phyloP scores from a whole-genome alignment of 495 filamentous ascomycete species.

The Amphirosellinia nigrospora region DNA sequence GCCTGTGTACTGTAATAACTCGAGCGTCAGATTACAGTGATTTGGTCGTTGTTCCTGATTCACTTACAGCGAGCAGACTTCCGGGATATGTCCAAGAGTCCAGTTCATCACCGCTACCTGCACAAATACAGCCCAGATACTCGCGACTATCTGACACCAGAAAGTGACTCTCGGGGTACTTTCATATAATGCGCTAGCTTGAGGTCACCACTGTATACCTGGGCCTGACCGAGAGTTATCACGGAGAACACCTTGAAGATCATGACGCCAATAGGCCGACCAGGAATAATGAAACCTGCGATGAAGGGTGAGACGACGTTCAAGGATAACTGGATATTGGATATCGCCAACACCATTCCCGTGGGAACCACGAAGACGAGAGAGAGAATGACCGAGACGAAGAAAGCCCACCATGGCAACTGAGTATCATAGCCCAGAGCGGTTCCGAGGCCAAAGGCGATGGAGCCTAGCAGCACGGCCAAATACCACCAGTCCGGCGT shows the following conservation, averaged over 20 bases:
- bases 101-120: conserved; percentile 67
- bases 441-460: conserved; percentile 60
- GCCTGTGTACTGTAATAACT: conserved; percentile 37
- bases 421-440: conserved; percentile 58
- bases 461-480: conserved; percentile 52
- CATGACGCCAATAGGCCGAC: conserved; percentile 67
- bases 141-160: conserved; percentile 60
- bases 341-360: conserved; percentile 60
- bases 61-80: conserved; percentile 53
- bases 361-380: conserved; percentile 59
- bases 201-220: conserved; percentile 57
- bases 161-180: conserved; percentile 67
- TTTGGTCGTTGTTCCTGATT: not conserved
- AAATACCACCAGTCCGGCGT: conserved; percentile 71
- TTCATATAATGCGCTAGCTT: conserved; percentile 73
- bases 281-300: conserved; percentile 67
- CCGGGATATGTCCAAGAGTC: conserved; percentile 60
- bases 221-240: conserved; percentile 62
- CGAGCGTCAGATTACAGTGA: not conserved
- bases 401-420: conserved; percentile 53
- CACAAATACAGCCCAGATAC: conserved; percentile 63
- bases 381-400: conserved; percentile 57
- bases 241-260: conserved; percentile 69
- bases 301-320: conserved; percentile 70
- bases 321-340: conserved; percentile 60